A percentile compares a stretch with the other conserved stretches of the same genome.
These are phyloP conservation scores for Clavispora vitiphila DNA, from an alignment of 805 yeast species.

Conservation along the genomic window DNA sequence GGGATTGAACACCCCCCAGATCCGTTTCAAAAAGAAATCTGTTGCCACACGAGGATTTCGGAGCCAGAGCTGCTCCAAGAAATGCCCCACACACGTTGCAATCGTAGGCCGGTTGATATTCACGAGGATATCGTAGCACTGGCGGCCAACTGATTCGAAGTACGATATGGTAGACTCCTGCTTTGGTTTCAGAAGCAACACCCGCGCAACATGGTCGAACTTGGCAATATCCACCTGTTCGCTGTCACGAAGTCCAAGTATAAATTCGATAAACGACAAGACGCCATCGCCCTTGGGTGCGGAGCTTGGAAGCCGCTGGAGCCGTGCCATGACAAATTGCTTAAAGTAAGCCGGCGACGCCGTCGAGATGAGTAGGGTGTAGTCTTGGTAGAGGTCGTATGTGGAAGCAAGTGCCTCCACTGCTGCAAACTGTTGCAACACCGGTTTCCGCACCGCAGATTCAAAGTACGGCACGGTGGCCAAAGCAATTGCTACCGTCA, in stretches of 20 bases:
- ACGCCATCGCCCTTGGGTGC: conserved; percentile 63
- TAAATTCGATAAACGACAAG: conserved; percentile 65
- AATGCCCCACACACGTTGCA: conserved; percentile 50
- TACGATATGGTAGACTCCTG: conserved; percentile 44
- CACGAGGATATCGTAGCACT: conserved; percentile 55
- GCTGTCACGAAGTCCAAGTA: conserved; percentile 69
- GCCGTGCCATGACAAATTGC: conserved; percentile 39
- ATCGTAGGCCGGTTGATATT: conserved; percentile 58
- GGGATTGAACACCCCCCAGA: conserved; percentile 47
- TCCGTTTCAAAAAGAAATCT: conserved; percentile 53
- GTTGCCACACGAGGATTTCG: conserved; percentile 45
- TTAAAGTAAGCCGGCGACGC: conserved; percentile 45
- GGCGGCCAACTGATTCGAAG: conserved; percentile 55
- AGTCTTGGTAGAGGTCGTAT: conserved; percentile 57
- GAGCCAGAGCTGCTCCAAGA: conserved; percentile 47
- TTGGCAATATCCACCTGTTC: conserved; percentile 65
- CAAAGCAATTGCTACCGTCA: conserved; percentile 45
- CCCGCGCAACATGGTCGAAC: conserved; percentile 60
- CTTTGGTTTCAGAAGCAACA: conserved; percentile 61
- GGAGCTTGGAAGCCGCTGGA: conserved; percentile 51
- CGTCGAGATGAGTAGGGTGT: conserved; percentile 52
- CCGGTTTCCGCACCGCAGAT: conserved; percentile 6
- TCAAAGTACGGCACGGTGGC: conserved; percentile 27
- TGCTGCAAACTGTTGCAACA: conserved; percentile 12
- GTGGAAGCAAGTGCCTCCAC: conserved; percentile 53